Conservation (phyloP, 345 rosid genomes). For the Trapa incisa region DNA sequence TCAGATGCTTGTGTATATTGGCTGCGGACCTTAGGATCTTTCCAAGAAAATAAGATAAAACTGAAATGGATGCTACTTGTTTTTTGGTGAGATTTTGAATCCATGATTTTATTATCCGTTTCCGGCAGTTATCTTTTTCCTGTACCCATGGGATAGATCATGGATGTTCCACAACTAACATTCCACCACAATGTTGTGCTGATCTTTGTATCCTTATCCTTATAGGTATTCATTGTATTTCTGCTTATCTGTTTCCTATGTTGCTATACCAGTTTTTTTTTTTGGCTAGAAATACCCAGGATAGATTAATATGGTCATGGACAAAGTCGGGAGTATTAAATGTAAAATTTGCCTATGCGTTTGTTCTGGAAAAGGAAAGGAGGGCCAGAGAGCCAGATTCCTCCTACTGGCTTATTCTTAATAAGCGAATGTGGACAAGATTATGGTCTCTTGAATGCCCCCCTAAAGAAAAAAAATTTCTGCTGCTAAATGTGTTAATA, state of each 20-base stretch:
- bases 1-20: slow-evolving; percentile 84
- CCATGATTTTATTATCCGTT: slow-evolving; percentile 4
- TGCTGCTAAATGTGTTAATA: no score
- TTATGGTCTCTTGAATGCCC: no score
- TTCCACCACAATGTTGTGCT: slow-evolving; percentile 65
- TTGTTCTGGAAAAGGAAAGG: no score
- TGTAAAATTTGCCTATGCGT: no score
- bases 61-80: slow-evolving; percentile 74
- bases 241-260: slow-evolving; percentile 1
- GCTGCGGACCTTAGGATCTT: slow-evolving; percentile 85
- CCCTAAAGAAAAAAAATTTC: no score
- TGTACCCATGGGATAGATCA: not conserved
- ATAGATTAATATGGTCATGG: no score
- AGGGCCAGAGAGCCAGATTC: no score
- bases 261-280: not conserved
- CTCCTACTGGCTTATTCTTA: no score
- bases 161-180: slow-evolving; percentile 26
- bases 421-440: no score
- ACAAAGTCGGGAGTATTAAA: no score
- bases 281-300: no score
- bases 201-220: slow-evolving; percentile 48
- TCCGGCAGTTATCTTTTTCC: slow-evolving; percentile 1
- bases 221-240: slow-evolving; percentile 29
- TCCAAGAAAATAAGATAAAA: slow-evolving; percentile 81
- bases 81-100: slow-evolving; percentile 43